These are phyloP conservation scores for Exophiala sp. DNA, from an alignment of 2,329 filamentous ascomycete genomes.

Conservation along the genomic window DNA sequence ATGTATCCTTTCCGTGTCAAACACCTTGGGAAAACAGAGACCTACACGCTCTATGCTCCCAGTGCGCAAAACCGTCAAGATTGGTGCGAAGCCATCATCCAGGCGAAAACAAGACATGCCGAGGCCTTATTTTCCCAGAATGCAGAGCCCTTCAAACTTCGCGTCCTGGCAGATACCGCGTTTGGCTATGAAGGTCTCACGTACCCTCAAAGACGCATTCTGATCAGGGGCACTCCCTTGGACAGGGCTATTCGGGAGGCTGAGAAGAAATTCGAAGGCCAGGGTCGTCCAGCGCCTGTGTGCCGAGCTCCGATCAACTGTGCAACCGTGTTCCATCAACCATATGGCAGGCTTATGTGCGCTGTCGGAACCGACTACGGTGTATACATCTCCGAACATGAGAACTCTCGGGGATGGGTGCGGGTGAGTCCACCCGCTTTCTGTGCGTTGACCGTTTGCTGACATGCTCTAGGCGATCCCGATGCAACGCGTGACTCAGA, in stretches of 20 bases:
- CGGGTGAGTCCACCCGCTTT: constrained; percentile 55
- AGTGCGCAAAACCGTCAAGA: constrained; percentile 68
- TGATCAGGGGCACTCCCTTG: constrained; percentile 83
- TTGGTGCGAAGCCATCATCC: constrained; percentile 90
- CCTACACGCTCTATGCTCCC: constrained; percentile 83
- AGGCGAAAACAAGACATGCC: constrained; percentile 91
- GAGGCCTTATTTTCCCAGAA: constrained; percentile 84
- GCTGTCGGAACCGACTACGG: constrained; percentile 94
- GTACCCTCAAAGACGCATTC: constrained; percentile 51
- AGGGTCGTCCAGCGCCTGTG: constrained; percentile 66
- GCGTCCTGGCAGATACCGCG: constrained; percentile 85
- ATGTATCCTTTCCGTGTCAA: constrained; percentile 94
- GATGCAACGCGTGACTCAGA: constrained; percentile 74
- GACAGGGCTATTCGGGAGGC: constrained; percentile 86
- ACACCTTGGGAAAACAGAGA: constrained; percentile 79
- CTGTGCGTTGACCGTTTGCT: constrained; percentile 32
- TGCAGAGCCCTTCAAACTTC: constrained; percentile 86
- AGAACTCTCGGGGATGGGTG: constrained; percentile 84
- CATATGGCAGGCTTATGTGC: constrained; percentile 77
- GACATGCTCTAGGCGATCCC: constrained; percentile 61
- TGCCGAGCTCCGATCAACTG: constrained; percentile 87
- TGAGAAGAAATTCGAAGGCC: constrained; percentile 62
- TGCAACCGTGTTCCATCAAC: constrained; percentile 76
- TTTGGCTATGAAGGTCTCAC: constrained; percentile 68
- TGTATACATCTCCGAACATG: constrained; percentile 80